Evolutionary conservation across 371 early-diverging fungal species (phyloP).

Genomic region (Mucor velutinosus): DNA sequence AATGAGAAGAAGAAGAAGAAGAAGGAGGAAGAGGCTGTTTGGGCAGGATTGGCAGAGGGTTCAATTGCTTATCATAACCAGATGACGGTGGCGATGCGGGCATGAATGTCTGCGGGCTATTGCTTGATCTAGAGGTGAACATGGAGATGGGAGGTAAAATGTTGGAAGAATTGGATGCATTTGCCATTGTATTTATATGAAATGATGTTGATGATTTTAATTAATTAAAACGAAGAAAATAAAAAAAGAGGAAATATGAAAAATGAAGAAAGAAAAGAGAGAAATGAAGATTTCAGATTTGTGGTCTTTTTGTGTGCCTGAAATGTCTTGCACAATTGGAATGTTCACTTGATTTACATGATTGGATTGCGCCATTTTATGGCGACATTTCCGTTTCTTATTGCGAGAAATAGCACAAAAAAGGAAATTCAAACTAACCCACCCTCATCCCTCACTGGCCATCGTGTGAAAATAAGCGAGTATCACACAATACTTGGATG

Average conservation of each 20-base stretch:
- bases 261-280: not conserved
- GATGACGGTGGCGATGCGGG: conserved; percentile 22
- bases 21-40: conserved; percentile 5
- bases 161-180: not conserved
- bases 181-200: conserved; percentile 1
- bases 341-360: not conserved
- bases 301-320: conserved; percentile 7
- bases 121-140: conserved; percentile 12
- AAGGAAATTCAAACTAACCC: conserved; percentile 10
- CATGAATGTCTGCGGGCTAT: conserved; percentile 10
- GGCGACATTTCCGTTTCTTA: conserved; percentile 29
- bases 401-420: conserved; percentile 23
- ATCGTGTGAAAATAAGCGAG: not conserved
- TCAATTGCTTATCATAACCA: conserved; percentile 11
- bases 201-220: not conserved
- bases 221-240: not conserved
- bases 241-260: not conserved
- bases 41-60: conserved; percentile 18
- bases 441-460: not conserved
- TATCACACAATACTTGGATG: not conserved
- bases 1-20: not conserved
- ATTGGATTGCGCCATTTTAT: conserved; percentile 29
- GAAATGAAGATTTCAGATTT: not conserved
- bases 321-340: not conserved
- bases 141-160: conserved; percentile 23